Conservation (phyloP, 371 early-diverging fungal species). For the Mortierella sp. region DNA sequence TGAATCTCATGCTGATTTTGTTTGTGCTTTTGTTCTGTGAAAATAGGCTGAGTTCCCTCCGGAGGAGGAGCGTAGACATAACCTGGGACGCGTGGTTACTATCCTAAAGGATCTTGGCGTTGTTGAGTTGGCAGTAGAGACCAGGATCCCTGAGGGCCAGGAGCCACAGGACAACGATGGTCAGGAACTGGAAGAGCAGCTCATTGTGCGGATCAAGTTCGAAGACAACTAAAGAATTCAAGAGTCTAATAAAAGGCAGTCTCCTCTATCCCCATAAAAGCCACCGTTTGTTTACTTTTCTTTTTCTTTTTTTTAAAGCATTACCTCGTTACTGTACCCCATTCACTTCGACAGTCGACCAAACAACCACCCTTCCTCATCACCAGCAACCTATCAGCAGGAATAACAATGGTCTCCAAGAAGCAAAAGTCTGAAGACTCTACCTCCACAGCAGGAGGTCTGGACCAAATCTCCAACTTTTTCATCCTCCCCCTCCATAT, state of each 20-base stretch:
- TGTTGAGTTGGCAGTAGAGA: constrained; percentile 33
- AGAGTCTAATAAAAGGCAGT: background rate
- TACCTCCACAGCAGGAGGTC: constrained; percentile 12
- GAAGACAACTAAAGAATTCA: constrained; percentile 16
- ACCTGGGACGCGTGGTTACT: constrained; percentile 36
- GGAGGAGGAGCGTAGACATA: constrained; percentile 48
- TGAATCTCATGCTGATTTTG: background rate
- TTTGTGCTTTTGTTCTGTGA: background rate
- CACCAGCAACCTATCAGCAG: background rate
- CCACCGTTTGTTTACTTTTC: constrained; percentile 10
- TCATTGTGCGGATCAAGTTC: constrained; percentile 49
- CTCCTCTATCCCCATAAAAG: background rate
- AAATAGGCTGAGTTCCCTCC: constrained; percentile 36
- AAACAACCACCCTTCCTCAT: background rate
- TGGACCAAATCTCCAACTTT: constrained; percentile 52
- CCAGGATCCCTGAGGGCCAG: constrained; percentile 2
- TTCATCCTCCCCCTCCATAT: constrained; percentile 49
- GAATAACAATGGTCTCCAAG: constrained; percentile 25
- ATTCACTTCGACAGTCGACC: background rate
- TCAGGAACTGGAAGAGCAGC: constrained; percentile 19
- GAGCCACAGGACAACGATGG: background rate
- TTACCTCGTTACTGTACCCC: background rate
- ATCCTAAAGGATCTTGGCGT: constrained; percentile 39
- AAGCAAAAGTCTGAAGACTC: constrained; percentile 32
- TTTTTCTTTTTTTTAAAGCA: background rate